Evolutionary conservation across 1,139 yeast genomes (phyloP).

Genomic region (Candida sp.): DNA sequence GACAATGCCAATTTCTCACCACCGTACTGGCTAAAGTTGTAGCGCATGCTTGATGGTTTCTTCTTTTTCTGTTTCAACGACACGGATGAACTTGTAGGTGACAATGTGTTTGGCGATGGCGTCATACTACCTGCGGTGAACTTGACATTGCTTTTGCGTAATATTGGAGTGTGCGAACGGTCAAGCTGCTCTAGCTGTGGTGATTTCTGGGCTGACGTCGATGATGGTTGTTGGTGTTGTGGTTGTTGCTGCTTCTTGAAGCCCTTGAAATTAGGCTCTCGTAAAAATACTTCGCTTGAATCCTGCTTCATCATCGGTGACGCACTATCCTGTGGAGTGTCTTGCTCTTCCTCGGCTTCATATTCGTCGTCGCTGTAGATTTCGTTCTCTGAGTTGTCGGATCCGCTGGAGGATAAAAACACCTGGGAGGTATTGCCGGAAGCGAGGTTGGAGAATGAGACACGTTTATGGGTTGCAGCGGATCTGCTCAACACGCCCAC

Average conservation of each 20-base stretch:
- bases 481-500: conserved; percentile 16
- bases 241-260: background rate
- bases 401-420: conserved; percentile 8
- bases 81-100: conserved; percentile 12
- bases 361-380: conserved; percentile 4
- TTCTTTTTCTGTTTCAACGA: conserved; percentile 2
- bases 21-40: conserved; percentile 12
- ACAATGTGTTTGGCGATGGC: conserved; percentile 15
- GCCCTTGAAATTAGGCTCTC: conserved; percentile 11
- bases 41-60: conserved; percentile 3
- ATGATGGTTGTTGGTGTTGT: background rate
- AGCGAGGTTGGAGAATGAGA: conserved; percentile 17
- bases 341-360: conserved; percentile 7
- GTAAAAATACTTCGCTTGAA: conserved; percentile 10
- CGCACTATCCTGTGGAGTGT: background rate
- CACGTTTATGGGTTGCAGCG: conserved; percentile 12
- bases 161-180: background rate
- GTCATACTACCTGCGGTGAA: conserved; percentile 13
- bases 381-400: conserved; percentile 12
- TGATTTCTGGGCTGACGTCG: background rate
- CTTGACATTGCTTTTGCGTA: conserved; percentile 4
- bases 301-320: conserved; percentile 1
- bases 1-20: conserved; percentile 25
- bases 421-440: conserved; percentile 14
- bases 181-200: background rate